These are phyloP conservation scores for Beauveria sp. DNA, from an alignment of 2,329 filamentous ascomycete genomes.

Conservation along the genomic window DNA sequence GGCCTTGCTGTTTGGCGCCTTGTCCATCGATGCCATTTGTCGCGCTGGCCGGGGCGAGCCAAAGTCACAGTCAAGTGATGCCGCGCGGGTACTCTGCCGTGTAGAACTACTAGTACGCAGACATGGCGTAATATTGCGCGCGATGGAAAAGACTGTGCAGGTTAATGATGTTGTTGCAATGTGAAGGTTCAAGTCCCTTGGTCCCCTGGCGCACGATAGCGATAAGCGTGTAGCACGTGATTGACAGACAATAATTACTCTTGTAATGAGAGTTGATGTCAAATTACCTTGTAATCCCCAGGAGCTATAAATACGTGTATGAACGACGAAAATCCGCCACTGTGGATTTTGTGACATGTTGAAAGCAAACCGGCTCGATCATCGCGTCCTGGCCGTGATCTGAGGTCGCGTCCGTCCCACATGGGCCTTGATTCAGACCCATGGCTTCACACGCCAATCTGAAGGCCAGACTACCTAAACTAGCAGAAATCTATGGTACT, in stretches of 20 bases:
- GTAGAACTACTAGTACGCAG: neutral
- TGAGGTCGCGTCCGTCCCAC: neutral
- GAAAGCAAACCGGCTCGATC: neutral
- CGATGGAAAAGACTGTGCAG: neutral
- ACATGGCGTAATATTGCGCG: neutral
- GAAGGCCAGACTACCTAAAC: neutral
- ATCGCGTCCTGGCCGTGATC: neutral
- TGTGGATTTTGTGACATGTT: neutral
- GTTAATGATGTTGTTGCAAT: neutral
- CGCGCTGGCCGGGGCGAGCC: neutral
- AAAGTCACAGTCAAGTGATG: neutral
- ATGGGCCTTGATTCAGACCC: neutral
- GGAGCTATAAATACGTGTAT: too few relatives aligned
- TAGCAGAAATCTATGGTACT: neutral
- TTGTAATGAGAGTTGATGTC: too few relatives aligned
- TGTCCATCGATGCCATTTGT: slow-evolving; percentile 1
- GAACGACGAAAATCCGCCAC: neutral
- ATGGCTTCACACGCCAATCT: neutral
- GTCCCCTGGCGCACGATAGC: neutral
- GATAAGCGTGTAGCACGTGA: neutral
- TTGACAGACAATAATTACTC: neutral
- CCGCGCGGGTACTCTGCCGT: neutral
- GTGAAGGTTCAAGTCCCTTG: neutral
- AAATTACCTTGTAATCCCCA: too few relatives aligned
- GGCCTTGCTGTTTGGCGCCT: neutral